phyloP scores from a whole-genome alignment of 352 stramenopile species.

The Pythium vanterpoolii region DNA sequence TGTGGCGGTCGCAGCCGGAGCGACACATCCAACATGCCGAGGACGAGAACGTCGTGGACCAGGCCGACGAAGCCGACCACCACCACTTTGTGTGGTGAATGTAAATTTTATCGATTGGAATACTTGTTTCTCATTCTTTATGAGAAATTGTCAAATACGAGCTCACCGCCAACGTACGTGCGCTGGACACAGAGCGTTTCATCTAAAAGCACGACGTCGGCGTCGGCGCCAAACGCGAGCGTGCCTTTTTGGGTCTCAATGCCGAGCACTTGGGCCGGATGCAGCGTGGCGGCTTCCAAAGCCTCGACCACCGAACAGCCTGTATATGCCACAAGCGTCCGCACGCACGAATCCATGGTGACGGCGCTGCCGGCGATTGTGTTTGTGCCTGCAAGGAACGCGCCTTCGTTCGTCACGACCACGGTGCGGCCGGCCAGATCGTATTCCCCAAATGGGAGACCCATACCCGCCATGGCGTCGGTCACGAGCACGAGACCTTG shows the following conservation, averaged over 20 bases:
- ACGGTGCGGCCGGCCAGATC: slow-evolving; percentile 74
- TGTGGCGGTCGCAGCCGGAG: slow-evolving; percentile 88
- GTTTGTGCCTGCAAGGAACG: slow-evolving; percentile 63
- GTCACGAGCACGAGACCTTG: slow-evolving; percentile 80
- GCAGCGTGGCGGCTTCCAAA: slow-evolving; percentile 65
- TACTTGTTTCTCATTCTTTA: not conserved
- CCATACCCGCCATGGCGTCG: slow-evolving; percentile 83
- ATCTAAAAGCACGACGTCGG: slow-evolving; percentile 84
- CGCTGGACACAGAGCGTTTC: slow-evolving; percentile 57
- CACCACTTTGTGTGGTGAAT: slow-evolving; percentile 81
- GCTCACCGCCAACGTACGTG: slow-evolving; percentile 73
- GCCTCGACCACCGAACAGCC: slow-evolving; percentile 74
- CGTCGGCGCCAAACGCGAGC: slow-evolving; percentile 67
- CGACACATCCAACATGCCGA: slow-evolving; percentile 75
- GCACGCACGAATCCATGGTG: slow-evolving; percentile 79
- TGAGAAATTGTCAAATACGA: slow-evolving; percentile 43
- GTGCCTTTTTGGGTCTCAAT: slow-evolving; percentile 61
- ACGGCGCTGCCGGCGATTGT: slow-evolving; percentile 86
- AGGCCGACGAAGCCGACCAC: slow-evolving; percentile 78
- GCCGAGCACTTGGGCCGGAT: slow-evolving; percentile 71
- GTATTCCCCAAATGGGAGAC: slow-evolving; percentile 62
- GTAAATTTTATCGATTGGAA: not conserved
- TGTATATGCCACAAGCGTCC: slow-evolving; percentile 79
- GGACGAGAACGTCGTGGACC: slow-evolving; percentile 76
- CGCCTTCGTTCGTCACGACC: slow-evolving; percentile 37